phyloP scores from a whole-genome alignment of 176 grass and related monocot species.

The Rhynchospora breviuscula region DNA sequence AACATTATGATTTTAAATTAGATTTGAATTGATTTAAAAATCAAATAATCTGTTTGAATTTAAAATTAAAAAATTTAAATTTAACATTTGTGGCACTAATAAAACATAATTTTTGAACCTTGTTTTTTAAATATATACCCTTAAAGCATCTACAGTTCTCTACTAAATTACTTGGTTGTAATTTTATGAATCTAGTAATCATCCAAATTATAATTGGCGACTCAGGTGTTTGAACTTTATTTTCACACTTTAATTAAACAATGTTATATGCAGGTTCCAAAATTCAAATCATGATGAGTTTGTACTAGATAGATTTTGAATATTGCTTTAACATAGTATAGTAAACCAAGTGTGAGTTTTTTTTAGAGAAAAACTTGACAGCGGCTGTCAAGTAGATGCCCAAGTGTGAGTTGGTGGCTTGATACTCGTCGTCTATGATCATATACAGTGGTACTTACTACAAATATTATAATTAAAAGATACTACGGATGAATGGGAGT shows the following conservation, averaged over 20 bases:
- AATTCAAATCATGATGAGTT: background rate
- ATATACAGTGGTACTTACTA: background rate
- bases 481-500: background rate
- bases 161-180: too few species aligned
- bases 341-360: background rate
- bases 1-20: too few species aligned
- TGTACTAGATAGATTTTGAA: background rate
- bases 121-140: too few species aligned
- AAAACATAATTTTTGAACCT: too few species aligned
- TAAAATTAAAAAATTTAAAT: too few species aligned
- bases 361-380: too few species aligned
- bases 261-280: background rate
- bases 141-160: too few species aligned
- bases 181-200: background rate
- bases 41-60: too few species aligned
- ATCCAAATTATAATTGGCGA: background rate
- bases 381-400: too few species aligned
- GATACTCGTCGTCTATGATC: background rate
- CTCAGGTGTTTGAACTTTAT: background rate
- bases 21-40: too few species aligned
- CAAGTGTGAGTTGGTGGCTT: background rate
- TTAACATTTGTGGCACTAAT: too few species aligned
- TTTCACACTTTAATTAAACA: background rate
- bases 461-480: conserved; percentile 5
- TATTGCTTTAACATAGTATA: background rate